Evolutionary conservation across 208 protist genomes (phyloP).

Genomic region (Tritrichomonas musculus): DNA sequence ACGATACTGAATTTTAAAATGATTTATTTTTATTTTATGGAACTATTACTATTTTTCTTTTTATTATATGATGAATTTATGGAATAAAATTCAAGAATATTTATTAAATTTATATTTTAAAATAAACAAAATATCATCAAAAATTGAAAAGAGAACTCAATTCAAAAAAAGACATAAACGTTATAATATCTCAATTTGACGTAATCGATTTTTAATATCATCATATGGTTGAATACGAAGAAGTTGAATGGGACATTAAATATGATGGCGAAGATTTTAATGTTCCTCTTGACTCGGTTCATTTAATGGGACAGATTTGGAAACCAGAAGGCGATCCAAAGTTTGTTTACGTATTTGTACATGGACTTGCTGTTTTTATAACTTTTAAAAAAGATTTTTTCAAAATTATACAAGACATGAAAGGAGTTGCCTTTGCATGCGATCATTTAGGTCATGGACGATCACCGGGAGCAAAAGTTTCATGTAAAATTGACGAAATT

Average conservation of each 20-base stretch:
- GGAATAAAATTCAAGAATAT: too few species aligned
- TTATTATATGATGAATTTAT: too few species aligned
- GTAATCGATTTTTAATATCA: too few species aligned
- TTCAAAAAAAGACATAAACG: too few species aligned
- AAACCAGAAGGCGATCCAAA: background rate
- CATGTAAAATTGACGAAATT: background rate
- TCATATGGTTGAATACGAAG: background rate
- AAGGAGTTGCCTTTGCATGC: background rate
- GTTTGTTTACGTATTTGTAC: slow-evolving; percentile 23
- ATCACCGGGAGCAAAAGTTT: background rate
- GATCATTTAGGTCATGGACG: slow-evolving; percentile 23
- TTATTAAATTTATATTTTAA: too few species aligned
- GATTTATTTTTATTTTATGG: too few species aligned
- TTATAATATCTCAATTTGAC: too few species aligned
- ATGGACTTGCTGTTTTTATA: background rate
- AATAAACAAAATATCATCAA: too few species aligned
- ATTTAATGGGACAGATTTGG: background rate
- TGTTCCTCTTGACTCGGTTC: background rate
- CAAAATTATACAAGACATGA: background rate
- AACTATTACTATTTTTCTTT: too few species aligned
- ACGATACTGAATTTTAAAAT: too few species aligned
- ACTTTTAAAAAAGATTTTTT: slow-evolving; percentile 21
- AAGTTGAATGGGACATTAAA: background rate
- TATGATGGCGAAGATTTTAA: slow-evolving; percentile 11
- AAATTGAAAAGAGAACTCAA: too few species aligned